Percentiles rank a stretch among this genome's conserved stretches.
These are phyloP conservation scores for Incumbomyces delicatus DNA, from an alignment of 2,329 filamentous ascomycete species.

Conservation along the genomic window DNA sequence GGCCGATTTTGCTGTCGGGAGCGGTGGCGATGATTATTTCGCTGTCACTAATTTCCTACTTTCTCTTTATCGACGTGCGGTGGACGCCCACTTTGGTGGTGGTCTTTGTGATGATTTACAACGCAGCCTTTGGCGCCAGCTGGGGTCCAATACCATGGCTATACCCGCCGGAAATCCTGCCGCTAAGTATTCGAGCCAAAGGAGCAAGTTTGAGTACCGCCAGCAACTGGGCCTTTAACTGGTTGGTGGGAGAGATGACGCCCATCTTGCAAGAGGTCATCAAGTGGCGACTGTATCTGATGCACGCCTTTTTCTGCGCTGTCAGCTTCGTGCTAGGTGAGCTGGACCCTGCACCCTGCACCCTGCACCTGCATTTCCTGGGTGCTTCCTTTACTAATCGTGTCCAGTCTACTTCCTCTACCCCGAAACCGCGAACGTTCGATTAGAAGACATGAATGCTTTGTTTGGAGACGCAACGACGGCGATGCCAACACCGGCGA, in stretches of 20 bases:
- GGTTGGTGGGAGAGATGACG: conserved; percentile 90
- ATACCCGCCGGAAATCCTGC: conserved; percentile 96
- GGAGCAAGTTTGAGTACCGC: conserved; percentile 93
- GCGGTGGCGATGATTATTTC: conserved; percentile 83
- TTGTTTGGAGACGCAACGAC: conserved; percentile 91
- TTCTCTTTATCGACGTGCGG: conserved; percentile 75
- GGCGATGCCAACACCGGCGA: conserved; percentile 66
- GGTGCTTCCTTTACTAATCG: conserved; percentile 7
- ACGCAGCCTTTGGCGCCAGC: conserved; percentile 90
- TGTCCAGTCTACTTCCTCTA: conserved; percentile 89
- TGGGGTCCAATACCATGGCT: conserved; percentile 99
- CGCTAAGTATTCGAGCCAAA: conserved; percentile 91
- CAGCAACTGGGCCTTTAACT: conserved; percentile 97
- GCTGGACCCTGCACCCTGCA: conserved; percentile 29
- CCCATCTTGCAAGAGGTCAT: conserved; percentile 87
- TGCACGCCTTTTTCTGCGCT: conserved; percentile 95
- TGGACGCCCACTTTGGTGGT: conserved; percentile 78
- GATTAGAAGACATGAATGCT: conserved; percentile 91
- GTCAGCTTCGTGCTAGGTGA: conserved; percentile 91
- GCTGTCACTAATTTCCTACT: conserved; percentile 85
- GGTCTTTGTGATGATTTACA: conserved; percentile 95
- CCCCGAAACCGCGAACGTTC: conserved; percentile 89
- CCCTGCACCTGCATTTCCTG: neutral
- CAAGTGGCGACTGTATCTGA: conserved; percentile 83
- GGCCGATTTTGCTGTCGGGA: conserved; percentile 79